Conservation (phyloP, 129 eudicot species). For the Tagetes erecta region DNA sequence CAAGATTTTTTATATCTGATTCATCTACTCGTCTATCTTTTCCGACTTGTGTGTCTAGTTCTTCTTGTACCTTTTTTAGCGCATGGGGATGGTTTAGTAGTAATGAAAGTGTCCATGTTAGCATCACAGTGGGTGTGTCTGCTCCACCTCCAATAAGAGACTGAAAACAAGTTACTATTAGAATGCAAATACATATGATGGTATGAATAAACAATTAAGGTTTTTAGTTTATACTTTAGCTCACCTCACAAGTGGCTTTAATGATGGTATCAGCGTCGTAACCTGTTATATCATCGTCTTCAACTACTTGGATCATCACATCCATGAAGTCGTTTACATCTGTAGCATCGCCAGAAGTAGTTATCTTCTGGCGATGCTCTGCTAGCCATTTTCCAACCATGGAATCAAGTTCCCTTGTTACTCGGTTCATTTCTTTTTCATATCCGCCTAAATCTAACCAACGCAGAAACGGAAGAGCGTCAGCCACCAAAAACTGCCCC, state of each 20-base stretch:
- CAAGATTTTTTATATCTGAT: background rate
- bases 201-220: no score
- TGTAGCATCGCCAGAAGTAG: background rate
- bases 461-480: conserved; percentile 31
- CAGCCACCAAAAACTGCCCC: conserved; percentile 26
- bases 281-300: background rate
- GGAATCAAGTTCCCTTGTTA: conserved; percentile 21
- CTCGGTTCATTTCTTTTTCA: conserved; percentile 26
- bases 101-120: conserved; percentile 4
- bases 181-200: background rate
- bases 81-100: background rate
- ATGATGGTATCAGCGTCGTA: conserved; percentile 24
- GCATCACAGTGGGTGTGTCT: background rate
- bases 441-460: conserved; percentile 39
- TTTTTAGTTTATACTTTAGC: background rate
- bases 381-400: conserved; percentile 27
- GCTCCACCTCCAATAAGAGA: background rate
- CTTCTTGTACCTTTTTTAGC: background rate
- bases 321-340: conserved; percentile 29
- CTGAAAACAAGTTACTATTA: background rate
- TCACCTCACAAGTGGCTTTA: conserved; percentile 31
- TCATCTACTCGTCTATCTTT: background rate
- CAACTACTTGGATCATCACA: conserved; percentile 22
- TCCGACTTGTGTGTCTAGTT: conserved; percentile 4
- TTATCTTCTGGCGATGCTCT: conserved; percentile 18